A percentile compares a stretch with the other conserved stretches of the same genome.
These are phyloP conservation scores for Melaleuca alternifolia DNA, from an alignment of 345 rosid species.

Conservation along the genomic window DNA sequence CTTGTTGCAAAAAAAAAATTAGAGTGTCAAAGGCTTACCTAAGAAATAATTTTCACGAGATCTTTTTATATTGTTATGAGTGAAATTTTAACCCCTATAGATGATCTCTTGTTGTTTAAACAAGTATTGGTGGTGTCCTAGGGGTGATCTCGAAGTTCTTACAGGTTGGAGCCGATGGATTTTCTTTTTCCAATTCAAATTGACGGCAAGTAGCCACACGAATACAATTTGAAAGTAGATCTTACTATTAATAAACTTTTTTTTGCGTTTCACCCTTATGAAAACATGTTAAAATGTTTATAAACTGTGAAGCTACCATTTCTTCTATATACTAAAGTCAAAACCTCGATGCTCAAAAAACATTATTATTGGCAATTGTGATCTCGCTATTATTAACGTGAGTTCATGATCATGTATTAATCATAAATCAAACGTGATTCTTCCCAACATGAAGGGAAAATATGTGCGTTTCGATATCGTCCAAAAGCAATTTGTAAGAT, in stretches of 20 bases:
- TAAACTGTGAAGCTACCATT: neutral
- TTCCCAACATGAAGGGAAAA: neutral
- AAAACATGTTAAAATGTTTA: neutral
- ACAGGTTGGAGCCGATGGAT: neutral
- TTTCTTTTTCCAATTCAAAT: neutral
- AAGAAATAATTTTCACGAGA: neutral
- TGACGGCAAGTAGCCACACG: neutral
- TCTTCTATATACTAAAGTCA: neutral
- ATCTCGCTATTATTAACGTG: neutral
- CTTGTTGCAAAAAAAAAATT: neutral
- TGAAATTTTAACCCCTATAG: neutral
- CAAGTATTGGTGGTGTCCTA: neutral
- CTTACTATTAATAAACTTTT: neutral
- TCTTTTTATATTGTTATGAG: neutral
- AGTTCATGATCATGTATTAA: neutral
- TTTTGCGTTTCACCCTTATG: neutral
- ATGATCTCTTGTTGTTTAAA: neutral
- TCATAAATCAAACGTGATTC: neutral
- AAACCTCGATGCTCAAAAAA: neutral
- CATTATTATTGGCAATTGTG: neutral
- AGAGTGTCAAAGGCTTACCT: neutral
- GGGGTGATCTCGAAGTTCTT: neutral
- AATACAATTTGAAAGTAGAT: neutral
- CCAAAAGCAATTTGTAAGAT: neutral
- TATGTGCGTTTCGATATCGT: neutral